Evolutionary conservation across 2,329 filamentous ascomycete genomes (phyloP), one percentile per base, ranked within the genome.

Genomic region (Penicillium glabrum): DNA sequence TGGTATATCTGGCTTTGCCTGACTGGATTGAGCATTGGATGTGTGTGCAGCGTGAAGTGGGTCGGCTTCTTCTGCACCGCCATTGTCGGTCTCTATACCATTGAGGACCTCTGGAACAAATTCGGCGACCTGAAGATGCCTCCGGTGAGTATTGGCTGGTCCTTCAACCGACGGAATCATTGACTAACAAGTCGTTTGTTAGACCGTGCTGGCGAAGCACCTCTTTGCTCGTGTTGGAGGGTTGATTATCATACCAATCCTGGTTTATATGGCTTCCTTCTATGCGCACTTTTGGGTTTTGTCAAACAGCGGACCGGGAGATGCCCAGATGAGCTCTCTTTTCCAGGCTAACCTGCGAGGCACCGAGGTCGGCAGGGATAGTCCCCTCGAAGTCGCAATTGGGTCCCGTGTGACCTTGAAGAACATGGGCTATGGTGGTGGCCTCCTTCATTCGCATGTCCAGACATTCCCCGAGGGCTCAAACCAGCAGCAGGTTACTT

Each of bases 241-340:
- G 48, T 83, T 99, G 58, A 99, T 99, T 61, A 72, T 96, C 60
- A 83, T 99, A 50, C 95, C 95, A 7, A 81, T 96, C 70, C 79
- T 93, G 57, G 91, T 99, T 68, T 99, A 99, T 80, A 88, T 97
- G 78, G 88, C 97, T 73, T 96, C 92, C 44, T 99, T 99, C 75
- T 96, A 90, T 67, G 78, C 96, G 53, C 95, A 99, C 78, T 99
- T 99, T 76, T 83, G 91, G 61, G 91, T 99, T 61, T 85, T 99
- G 57, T 91, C 96, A 75, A 93, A 91, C 78, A 93, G 89, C 67
- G 95, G 95, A 21, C 95, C 96, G 8, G 95, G 95, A 53, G 95
- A 99, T 79, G 95, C 95, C n/a, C 95, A 99, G 78, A 99, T 99
- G 95, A 97, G 93, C 79, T 99, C 95, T 26, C 86, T 99, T 50